These are phyloP conservation scores for Dactylellina cionopaga DNA, from an alignment of 2,329 filamentous ascomycete species.

Conservation along the genomic window DNA sequence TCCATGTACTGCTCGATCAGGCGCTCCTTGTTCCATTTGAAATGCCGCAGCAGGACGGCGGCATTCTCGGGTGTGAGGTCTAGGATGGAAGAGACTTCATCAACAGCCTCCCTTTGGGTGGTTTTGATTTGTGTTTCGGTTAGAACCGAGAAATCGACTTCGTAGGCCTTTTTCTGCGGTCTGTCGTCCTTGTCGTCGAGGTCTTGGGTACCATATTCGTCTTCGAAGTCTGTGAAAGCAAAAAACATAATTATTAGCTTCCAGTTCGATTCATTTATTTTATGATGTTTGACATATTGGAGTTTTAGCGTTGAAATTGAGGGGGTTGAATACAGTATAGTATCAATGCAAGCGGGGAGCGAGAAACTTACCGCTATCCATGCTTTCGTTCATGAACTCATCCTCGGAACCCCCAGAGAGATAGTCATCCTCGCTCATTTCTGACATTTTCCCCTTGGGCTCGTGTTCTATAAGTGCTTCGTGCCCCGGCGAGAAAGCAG, in stretches of 20 bases:
- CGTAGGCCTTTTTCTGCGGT: constrained; percentile 78
- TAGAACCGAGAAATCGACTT: constrained; percentile 85
- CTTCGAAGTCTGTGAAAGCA: constrained; percentile 66
- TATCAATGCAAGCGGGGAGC: neutral
- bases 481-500: constrained; percentile 45
- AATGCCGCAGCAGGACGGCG: constrained; percentile 87
- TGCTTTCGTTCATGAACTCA: constrained; percentile 65
- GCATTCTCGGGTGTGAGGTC: constrained; percentile 88
- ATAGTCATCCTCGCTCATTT: constrained; percentile 58
- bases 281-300: no score
- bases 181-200: constrained; percentile 76
- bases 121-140: constrained; percentile 81
- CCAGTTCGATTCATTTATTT: neutral
- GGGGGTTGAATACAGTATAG: neutral
- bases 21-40: constrained; percentile 95
- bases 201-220: constrained; percentile 69
- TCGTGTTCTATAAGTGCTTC: constrained; percentile 38
- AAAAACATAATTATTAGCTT: constrained; percentile 33
- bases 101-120: constrained; percentile 85
- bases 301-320: constrained; percentile 1
- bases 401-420: constrained; percentile 56
- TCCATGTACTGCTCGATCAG: constrained; percentile 98
- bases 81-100: constrained; percentile 90
- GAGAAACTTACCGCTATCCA: constrained; percentile 56
- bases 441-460: constrained; percentile 51